Evolutionary conservation across 345 rosid species (phyloP), one percentile per base, ranked within the genome.

Genomic region (Streptanthus diversifolius): DNA sequence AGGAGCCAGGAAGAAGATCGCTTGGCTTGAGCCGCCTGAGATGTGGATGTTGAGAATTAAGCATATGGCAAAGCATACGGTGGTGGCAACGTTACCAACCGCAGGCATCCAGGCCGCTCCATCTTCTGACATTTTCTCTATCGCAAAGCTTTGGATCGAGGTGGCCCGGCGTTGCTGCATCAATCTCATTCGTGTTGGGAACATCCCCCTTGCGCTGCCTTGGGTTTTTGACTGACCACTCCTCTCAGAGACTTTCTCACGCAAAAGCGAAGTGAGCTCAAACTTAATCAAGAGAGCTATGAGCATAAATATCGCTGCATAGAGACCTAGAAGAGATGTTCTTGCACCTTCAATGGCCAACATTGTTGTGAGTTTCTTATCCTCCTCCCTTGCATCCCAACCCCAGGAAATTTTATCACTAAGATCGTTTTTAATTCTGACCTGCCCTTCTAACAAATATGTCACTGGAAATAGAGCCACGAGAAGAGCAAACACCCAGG

Each of bases 91-190:
- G 22, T 95, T 95, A 32, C 99, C 99, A 18, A 90, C 92, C 0
- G 95, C 88, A 0, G 99, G 99, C 99, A 95, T 95, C 99, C 99
- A 95, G 19, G 97, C 95, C 13, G 74, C 80, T 63, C 97, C 99
- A 71, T 95, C 96, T 47, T 93, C 90, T 37, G 96, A 90, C 85
- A 95, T 91, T 79, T 85, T 87, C 87, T 92, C 93, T 74, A 92
- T 83, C 15, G 97, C 86, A 83, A 92, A 88, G 78, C 83, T 76
- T 45, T 91, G 90, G 39, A 80, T 86, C 7, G 88, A 62, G 59
- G 90, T 80, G 47, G 88, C 85, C 12, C 88, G 90, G 24, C 96
- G 96, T 68, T 90, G 97, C 83, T 92, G 98, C 96, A 95, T 85
- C 82, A 89, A 87, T 81, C 99, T 90, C 96, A 81, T 88, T 72